A percentile compares a stretch with the other conserved stretches of the same genome.
Evolutionary conservation across 148 eudicot genomes (phyloP).

Genomic region (Fallopia convolvulus): DNA sequence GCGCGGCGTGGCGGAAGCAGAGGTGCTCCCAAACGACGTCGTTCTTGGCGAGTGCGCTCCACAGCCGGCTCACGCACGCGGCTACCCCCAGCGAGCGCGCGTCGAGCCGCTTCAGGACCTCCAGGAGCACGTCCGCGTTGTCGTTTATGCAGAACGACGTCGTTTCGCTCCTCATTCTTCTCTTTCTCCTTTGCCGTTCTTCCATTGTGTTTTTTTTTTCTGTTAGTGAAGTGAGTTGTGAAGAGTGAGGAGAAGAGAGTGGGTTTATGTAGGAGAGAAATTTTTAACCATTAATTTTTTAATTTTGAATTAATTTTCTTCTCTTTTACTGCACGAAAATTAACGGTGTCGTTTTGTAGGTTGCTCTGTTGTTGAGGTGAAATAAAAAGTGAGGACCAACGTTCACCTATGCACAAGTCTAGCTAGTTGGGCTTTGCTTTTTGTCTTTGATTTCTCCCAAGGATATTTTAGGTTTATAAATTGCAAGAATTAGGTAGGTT

Average conservation of each 20-base stretch:
- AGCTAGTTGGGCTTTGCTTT: background rate
- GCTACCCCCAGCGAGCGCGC: constrained; percentile 45
- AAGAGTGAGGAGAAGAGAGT: background rate
- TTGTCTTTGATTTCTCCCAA: background rate
- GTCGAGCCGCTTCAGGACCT: constrained; percentile 61
- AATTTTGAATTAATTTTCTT: background rate
- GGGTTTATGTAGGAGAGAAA: constrained; percentile 19
- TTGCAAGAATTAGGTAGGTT: background rate
- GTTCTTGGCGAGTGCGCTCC: constrained; percentile 45
- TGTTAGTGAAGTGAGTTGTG: background rate
- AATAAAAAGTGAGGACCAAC: background rate
- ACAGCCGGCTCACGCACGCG: constrained; percentile 62
- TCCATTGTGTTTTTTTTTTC: background rate
- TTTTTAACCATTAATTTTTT: background rate
- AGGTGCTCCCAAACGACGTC: constrained; percentile 80
- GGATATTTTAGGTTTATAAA: background rate
- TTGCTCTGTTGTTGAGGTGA: constrained; percentile 7
- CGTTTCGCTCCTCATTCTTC: constrained; percentile 4
- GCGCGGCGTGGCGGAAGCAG: constrained; percentile 66
- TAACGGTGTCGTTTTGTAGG: background rate
- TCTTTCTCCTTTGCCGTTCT: background rate
- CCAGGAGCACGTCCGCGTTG: constrained; percentile 52
- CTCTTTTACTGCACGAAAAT: constrained; percentile 1
- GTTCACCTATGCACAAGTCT: constrained; percentile 5
- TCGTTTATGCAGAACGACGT: constrained; percentile 49